Conservation (phyloP, 2,329 filamentous ascomycete genomes). For the Nothopassalora personata region DNA sequence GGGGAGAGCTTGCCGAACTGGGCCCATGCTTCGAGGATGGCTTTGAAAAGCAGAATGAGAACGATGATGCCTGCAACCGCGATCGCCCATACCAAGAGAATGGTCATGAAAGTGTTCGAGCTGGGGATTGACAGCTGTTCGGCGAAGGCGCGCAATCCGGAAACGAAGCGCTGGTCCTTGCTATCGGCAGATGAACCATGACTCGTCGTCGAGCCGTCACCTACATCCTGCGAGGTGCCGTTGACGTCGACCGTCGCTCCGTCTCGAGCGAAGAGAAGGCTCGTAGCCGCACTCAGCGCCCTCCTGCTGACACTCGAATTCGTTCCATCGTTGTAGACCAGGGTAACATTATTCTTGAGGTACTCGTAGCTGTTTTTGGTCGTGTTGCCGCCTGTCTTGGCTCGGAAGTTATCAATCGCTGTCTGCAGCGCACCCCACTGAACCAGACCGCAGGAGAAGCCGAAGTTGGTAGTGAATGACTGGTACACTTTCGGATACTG, state of each 20-base stretch:
- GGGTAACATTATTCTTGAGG: constrained; percentile 71
- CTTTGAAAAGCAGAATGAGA: constrained; percentile 81
- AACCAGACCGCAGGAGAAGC: constrained; percentile 78
- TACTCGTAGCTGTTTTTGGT: constrained; percentile 71
- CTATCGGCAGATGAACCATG: constrained; percentile 28
- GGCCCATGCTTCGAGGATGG: constrained; percentile 85
- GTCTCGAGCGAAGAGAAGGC: constrained; percentile 29
- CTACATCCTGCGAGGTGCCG: constrained; percentile 33
- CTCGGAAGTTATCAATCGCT: constrained; percentile 78
- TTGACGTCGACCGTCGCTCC: constrained; percentile 37
- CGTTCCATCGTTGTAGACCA: constrained; percentile 60
- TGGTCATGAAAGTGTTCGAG: constrained; percentile 93
- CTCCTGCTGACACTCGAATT: constrained; percentile 32
- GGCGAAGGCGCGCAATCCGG: constrained; percentile 76
- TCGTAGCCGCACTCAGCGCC: constrained; percentile 19
- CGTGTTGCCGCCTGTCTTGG: constrained; percentile 76
- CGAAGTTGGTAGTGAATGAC: constrained; percentile 89
- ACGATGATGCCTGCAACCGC: constrained; percentile 78
- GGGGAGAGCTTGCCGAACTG: constrained; percentile 83
- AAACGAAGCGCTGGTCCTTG: constrained; percentile 54
- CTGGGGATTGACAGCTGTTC: constrained; percentile 79
- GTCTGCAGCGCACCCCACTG: constrained; percentile 75
- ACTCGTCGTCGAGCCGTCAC: constrained; percentile 22
- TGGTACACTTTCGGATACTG: constrained; percentile 81
- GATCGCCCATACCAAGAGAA: constrained; percentile 82